Conservation (phyloP, 2,329 filamentous ascomycete species). For the Fusarium sp. region DNA sequence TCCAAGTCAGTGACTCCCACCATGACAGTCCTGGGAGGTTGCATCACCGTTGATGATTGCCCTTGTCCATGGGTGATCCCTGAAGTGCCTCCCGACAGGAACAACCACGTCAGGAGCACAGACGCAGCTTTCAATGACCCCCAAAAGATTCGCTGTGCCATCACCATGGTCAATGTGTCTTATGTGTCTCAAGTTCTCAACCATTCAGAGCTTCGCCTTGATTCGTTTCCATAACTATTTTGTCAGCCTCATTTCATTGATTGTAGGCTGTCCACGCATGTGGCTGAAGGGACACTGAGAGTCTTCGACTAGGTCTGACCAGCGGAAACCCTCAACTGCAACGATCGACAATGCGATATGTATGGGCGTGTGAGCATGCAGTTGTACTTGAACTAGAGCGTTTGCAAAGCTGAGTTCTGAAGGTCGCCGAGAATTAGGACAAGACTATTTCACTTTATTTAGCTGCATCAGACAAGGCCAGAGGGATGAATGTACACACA, state of each 20-base stretch:
- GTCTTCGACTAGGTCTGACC: not conserved
- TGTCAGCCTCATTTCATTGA: constrained; percentile 15
- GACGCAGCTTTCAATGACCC: constrained; percentile 29
- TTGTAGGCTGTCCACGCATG: not conserved
- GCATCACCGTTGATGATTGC: constrained; percentile 37
- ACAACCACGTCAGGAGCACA: constrained; percentile 29
- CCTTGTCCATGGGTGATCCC: constrained; percentile 33
- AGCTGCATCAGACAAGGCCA: constrained; percentile 36
- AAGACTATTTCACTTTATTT: constrained; percentile 37
- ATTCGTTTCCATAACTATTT: constrained; percentile 1
- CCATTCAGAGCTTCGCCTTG: constrained; percentile 20
- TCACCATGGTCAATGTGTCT: constrained; percentile 5
- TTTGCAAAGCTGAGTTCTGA: constrained; percentile 5
- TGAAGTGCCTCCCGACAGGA: constrained; percentile 22
- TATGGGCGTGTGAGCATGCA: constrained; percentile 1
- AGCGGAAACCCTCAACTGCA: constrained; percentile 12
- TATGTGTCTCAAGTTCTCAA: constrained; percentile 6
- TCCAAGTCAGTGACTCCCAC: constrained; percentile 1
- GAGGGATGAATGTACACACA: not conserved
- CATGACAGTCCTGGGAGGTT: constrained; percentile 27
- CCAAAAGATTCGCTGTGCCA: constrained; percentile 25
- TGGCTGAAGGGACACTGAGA: constrained; percentile 8
- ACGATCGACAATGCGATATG: constrained; percentile 6
- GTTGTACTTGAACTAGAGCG: not conserved
- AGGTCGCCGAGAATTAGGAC: constrained; percentile 10